Base-by-base conservation (phyloP, 805 yeast genomes). In the Cyberlindnera meyerae region DNA sequence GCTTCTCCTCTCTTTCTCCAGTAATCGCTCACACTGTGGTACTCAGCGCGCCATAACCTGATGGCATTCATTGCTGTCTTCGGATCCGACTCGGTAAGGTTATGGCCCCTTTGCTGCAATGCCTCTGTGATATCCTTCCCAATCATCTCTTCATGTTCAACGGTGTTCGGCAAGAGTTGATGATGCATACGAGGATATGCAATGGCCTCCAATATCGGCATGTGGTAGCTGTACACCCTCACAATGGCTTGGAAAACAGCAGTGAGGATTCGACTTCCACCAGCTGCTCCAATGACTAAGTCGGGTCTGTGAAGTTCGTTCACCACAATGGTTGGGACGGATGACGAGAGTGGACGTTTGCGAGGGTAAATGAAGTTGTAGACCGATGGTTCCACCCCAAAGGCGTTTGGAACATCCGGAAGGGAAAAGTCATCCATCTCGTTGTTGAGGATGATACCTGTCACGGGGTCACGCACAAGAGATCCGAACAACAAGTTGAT, bases 361-460 rank as follows among this genome's bases (percentile, higher is more conserved):
- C 61, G 70, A 0, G 96, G 94, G 31, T 66, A 70, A 18, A 88
- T 74, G 52, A 75, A 84, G 58, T 90, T 90, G 66, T 72, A 84
- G 14, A 76, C 64, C 0, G 96, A 85, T 0, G 98, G 95, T 8
- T 76, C 73, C 33, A 90, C 70, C 18, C 80, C 82, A 60, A 88
- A 90, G 12, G 87, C 81, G 58, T 90, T 90, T 13, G 73, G 66
- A 7, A 70, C 63, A 12, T 73, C 66, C 1, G 93, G 88, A 22
- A 75, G 66, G 8, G 95, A 82, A 53, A 90, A 90, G 56, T 90
- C 97, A 59, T 90, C 97, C 96, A 90, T 89, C 58, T 90, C 87
- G 49, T 86, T 78, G 62, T 90, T 90, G 52, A 90, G 62, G 8
- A 90, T 70, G 8, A 90, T 65, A 2, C 97, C 97, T 0, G 97